Evolutionary conservation across 139 green algal species (phyloP).

Genomic region (Volvox reticuliferus): DNA sequence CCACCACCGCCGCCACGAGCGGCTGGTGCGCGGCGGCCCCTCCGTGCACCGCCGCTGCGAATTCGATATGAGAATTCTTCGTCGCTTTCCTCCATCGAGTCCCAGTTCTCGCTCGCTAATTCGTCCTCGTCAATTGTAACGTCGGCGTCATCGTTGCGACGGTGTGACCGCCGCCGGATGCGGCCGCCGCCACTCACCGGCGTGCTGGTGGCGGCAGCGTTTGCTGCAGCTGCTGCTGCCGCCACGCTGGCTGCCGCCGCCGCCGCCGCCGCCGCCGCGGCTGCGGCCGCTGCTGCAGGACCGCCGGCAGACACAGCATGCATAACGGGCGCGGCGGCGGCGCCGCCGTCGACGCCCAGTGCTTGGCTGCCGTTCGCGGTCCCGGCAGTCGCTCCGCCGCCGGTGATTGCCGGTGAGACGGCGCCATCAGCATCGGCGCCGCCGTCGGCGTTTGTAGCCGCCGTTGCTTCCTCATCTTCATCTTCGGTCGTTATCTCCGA

Average conservation of each 20-base stretch:
- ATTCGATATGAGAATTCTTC: background rate
- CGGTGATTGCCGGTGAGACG: background rate
- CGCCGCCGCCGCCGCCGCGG: background rate
- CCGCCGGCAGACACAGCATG: background rate
- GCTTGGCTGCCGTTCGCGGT: background rate
- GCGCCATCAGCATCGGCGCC: background rate
- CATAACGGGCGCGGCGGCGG: background rate
- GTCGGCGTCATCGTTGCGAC: background rate
- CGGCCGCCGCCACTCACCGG: background rate
- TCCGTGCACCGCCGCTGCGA: background rate
- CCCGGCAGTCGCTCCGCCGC: background rate
- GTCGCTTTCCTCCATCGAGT: slow-evolving; percentile 25
- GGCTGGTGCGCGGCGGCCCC: background rate
- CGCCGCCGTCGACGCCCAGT: background rate
- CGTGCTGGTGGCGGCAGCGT: background rate
- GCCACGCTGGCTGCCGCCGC: background rate
- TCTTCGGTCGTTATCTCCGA: background rate
- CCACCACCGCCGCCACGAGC: background rate
- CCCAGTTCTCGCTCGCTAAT: background rate
- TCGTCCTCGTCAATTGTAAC: background rate
- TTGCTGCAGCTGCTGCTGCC: background rate
- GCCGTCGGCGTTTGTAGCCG: background rate
- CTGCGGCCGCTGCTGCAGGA: background rate
- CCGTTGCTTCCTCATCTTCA: background rate
- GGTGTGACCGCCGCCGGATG: background rate